These are phyloP conservation scores for Aureobasidium vineae DNA, from an alignment of 2,329 filamentous ascomycete species.

Conservation along the genomic window DNA sequence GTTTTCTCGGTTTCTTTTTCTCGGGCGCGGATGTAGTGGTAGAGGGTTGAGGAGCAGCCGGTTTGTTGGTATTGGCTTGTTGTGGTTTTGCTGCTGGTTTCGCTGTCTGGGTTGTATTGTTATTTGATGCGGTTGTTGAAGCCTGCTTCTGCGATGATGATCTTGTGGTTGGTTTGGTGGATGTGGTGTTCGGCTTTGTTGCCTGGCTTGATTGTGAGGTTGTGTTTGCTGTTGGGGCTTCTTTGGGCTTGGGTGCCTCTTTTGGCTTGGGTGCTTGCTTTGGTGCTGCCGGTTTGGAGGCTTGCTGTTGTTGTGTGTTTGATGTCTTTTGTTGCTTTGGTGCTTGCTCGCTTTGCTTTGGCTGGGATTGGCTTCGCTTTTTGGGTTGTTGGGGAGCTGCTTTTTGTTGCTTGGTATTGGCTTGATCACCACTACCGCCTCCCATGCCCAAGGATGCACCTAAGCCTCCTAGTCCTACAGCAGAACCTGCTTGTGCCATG, in stretches of 20 bases:
- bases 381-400: slow-evolving; percentile 24
- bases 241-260: neutral
- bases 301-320: slow-evolving; percentile 17
- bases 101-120: neutral
- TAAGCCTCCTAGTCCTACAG: slow-evolving; percentile 34
- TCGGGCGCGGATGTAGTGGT: slow-evolving; percentile 27
- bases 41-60: slow-evolving; percentile 16
- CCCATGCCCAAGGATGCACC: slow-evolving; percentile 35
- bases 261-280: neutral
- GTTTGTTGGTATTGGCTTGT: slow-evolving; percentile 24
- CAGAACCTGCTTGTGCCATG: slow-evolving; percentile 29
- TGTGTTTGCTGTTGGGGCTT: neutral
- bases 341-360: slow-evolving; percentile 27
- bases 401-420: neutral
- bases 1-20: slow-evolving; percentile 35
- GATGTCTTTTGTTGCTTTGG: slow-evolving; percentile 21
- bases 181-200: neutral
- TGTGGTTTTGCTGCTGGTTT: slow-evolving; percentile 27
- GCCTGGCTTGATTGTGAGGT: slow-evolving; percentile 22
- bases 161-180: neutral
- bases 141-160: neutral
- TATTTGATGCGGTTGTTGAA: neutral
- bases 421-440: slow-evolving; percentile 26
- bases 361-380: slow-evolving; percentile 23
- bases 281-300: neutral